Evolutionary conservation across 345 rosid species (phyloP).

Genomic region (Cochlearia excelsa): DNA sequence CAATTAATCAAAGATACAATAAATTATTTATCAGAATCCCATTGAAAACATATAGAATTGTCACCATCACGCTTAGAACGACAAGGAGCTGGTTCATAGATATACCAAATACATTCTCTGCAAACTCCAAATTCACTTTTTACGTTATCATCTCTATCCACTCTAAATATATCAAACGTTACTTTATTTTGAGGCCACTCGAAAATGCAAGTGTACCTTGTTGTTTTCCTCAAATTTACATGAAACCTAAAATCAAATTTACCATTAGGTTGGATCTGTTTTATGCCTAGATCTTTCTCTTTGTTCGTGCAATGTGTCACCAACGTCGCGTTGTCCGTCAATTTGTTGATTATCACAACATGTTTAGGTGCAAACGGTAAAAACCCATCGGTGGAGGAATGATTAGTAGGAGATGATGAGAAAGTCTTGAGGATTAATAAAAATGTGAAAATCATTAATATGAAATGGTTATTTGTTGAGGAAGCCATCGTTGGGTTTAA

Average conservation of each 20-base stretch:
- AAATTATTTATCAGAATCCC: background rate
- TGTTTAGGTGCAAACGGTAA: slow-evolving; percentile 3
- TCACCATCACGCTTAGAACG: slow-evolving; percentile 3
- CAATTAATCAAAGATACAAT: no score
- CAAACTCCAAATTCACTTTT: background rate
- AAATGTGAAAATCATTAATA: background rate
- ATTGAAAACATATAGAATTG: slow-evolving; percentile 2
- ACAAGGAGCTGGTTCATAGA: slow-evolving; percentile 3
- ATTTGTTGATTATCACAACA: slow-evolving; percentile 4
- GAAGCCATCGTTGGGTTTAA: background rate
- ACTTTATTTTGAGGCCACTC: slow-evolving; percentile 2
- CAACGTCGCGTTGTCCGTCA: background rate
- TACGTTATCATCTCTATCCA: background rate
- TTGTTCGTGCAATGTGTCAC: slow-evolving; percentile 4
- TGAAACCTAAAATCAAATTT: background rate
- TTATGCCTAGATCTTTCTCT: background rate
- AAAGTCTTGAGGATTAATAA: background rate
- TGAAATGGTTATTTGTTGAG: background rate
- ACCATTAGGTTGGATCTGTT: background rate
- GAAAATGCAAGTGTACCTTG: slow-evolving; percentile 10
- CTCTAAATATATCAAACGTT: slow-evolving; percentile 6
- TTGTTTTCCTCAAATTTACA: slow-evolving; percentile 14
- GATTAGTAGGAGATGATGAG: background rate
- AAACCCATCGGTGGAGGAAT: background rate
- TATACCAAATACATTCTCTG: slow-evolving; percentile 8